These are phyloP conservation scores for Solanum virginianum DNA, from an alignment of 257 asterid genomes.

Conservation along the genomic window DNA sequence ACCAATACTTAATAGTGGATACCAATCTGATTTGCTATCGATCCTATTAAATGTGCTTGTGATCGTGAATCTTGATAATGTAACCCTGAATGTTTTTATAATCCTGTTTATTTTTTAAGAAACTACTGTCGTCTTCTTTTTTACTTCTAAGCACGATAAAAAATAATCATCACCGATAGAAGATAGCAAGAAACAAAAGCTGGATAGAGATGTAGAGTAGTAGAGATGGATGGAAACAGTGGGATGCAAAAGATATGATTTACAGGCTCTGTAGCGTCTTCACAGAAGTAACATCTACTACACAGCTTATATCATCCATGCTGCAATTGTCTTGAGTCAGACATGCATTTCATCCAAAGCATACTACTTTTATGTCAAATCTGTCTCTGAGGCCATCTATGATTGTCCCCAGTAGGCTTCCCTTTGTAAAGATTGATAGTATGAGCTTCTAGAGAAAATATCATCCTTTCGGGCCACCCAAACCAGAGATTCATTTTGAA, in stretches of 20 bases:
- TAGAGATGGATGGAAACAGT: not conserved
- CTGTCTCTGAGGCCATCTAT: not conserved
- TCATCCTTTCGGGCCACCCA: not conserved
- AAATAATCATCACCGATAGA: not conserved
- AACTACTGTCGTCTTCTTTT: not conserved
- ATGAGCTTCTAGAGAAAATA: not conserved
- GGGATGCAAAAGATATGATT: not conserved
- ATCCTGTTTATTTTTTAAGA: not conserved
- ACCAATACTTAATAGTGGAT: not conserved
- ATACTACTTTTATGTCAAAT: not conserved
- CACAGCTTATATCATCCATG: not conserved
- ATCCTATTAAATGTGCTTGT: not conserved
- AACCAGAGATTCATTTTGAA: not conserved
- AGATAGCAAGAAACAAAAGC: not conserved
- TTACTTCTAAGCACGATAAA: not conserved
- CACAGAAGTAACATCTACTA: not conserved
- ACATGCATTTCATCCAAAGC: not conserved
- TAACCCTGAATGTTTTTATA: not conserved
- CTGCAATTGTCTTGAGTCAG: not conserved
- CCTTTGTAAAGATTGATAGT: not conserved
- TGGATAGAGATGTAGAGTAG: not conserved
- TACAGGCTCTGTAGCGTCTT: not conserved
- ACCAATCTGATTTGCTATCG: not conserved
- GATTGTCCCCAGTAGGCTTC: not conserved
- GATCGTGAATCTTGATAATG: not conserved